A percentile compares a stretch with the other conserved stretches of the same genome.
These are phyloP conservation scores for Melocanna baccifera DNA, from an alignment of 176 grass and related monocot genomes.

Conservation along the genomic window DNA sequence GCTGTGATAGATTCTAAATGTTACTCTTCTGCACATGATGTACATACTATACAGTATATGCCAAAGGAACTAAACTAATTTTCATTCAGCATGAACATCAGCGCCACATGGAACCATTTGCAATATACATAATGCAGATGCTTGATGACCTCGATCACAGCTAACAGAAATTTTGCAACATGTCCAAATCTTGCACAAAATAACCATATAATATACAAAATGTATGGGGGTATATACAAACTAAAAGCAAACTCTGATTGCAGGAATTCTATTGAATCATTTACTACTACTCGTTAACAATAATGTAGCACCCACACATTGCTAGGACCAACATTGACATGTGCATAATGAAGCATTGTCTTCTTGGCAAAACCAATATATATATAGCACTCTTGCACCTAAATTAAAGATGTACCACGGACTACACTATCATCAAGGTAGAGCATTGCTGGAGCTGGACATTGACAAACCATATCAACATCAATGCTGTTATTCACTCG, in stretches of 20 bases:
- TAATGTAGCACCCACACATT: not conserved
- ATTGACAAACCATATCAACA: not conserved
- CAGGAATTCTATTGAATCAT: not conserved
- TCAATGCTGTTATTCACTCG: not conserved
- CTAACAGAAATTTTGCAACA: not conserved
- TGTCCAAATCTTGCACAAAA: not conserved
- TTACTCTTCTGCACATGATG: not conserved
- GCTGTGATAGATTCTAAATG: not conserved
- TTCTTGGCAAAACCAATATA: not conserved
- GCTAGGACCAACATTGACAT: not conserved
- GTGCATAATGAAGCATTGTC: not conserved
- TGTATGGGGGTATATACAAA: not conserved
- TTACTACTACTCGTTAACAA: not conserved
- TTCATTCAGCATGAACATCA: not conserved
- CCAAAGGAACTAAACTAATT: not conserved
- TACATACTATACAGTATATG: not conserved
- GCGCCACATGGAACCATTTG: not conserved
- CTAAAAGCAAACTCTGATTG: not conserved
- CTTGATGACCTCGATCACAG: not conserved
- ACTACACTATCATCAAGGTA: not conserved
- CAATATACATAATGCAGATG: not conserved
- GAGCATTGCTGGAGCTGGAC: not conserved
- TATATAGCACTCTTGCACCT: not conserved
- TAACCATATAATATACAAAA: not conserved
- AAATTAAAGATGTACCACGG: not conserved